Conservation (phyloP, 306 rosid genomes). For the Spatholobus suberectus region DNA sequence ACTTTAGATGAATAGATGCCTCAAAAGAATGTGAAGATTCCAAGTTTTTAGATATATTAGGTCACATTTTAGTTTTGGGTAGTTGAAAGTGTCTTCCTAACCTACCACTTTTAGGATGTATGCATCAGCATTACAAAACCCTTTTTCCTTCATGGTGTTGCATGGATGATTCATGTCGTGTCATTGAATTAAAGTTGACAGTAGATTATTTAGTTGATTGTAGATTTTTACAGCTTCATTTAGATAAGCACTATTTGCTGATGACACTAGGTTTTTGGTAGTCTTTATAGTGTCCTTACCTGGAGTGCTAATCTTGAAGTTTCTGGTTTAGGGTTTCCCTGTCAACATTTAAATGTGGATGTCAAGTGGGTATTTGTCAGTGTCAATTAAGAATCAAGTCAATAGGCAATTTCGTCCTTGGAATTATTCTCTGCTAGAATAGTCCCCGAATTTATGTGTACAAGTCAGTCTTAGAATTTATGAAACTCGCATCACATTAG, state of each 20-base stretch:
- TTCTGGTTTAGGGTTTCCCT: not conserved
- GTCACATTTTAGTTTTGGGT: constrained; percentile 36
- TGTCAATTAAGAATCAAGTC: not conserved
- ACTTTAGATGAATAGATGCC: constrained; percentile 49
- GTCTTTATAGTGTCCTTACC: not conserved
- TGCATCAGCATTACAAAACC: constrained; percentile 18
- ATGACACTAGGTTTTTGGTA: not conserved
- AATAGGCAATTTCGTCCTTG: not conserved
- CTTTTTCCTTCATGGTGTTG: constrained; percentile 1
- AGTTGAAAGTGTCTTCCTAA: constrained; percentile 40
- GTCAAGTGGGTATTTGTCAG: constrained; percentile 1
- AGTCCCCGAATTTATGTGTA: not conserved
- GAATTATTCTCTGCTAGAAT: not conserved
- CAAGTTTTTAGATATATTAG: constrained; percentile 37
- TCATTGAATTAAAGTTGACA: constrained; percentile 3
- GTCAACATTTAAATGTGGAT: not conserved
- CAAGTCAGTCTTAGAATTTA: not conserved
- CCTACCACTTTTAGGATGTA: constrained; percentile 37
- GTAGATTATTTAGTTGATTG: constrained; percentile 4
- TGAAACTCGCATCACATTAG: not conserved
- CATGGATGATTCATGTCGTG: constrained; percentile 24
- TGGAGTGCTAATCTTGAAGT: not conserved
- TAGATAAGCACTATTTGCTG: constrained; percentile 12
- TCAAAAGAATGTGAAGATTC: constrained; percentile 43
- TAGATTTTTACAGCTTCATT: not conserved